phyloP scores from a whole-genome alignment of 805 yeast genomes.

The Candida hispaniensis region DNA sequence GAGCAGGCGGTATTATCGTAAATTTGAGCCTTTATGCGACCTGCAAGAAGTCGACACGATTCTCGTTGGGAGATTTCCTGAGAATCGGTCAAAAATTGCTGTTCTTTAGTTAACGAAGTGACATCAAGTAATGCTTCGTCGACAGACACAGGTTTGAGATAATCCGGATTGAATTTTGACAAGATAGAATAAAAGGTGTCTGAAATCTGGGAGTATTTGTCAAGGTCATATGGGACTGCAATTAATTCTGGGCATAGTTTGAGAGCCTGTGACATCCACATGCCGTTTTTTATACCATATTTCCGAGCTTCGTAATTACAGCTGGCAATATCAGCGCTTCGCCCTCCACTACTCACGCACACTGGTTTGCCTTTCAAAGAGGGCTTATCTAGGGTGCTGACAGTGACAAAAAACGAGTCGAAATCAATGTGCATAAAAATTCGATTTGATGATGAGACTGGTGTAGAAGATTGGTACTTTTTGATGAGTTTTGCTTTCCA shows the following conservation, averaged over 20 bases:
- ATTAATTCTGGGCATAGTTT: conserved; percentile 55
- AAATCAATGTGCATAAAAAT: conserved; percentile 75
- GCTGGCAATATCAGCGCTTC: conserved; percentile 71
- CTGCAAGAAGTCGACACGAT: too few relatives aligned
- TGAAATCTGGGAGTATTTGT: conserved; percentile 57
- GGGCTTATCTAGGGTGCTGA: conserved; percentile 51
- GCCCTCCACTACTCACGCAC: conserved; percentile 39
- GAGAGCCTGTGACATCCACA: conserved; percentile 71
- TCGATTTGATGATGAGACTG: conserved; percentile 22
- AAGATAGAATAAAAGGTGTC: conserved; percentile 52
- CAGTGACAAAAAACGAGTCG: conserved; percentile 90
- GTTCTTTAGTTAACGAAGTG: conserved; percentile 28
- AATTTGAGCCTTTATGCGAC: too few relatives aligned
- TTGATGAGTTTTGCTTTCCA: conserved; percentile 72
- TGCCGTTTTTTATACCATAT: conserved; percentile 75
- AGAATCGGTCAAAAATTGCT: conserved; percentile 25
- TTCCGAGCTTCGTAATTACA: conserved; percentile 81
- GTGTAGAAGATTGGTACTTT: conserved; percentile 43
- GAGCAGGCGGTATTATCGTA: conserved; percentile 43
- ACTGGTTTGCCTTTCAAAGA: conserved; percentile 50
- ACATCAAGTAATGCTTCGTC: conserved; percentile 85
- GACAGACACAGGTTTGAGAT: conserved; percentile 71
- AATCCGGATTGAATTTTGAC: conserved; percentile 32
- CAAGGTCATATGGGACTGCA: conserved; percentile 62
- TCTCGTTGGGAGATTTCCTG: conserved; percentile 34